Base-by-base conservation (phyloP, 169 alveolate species). In the Cytauxzoon felis region DNA sequence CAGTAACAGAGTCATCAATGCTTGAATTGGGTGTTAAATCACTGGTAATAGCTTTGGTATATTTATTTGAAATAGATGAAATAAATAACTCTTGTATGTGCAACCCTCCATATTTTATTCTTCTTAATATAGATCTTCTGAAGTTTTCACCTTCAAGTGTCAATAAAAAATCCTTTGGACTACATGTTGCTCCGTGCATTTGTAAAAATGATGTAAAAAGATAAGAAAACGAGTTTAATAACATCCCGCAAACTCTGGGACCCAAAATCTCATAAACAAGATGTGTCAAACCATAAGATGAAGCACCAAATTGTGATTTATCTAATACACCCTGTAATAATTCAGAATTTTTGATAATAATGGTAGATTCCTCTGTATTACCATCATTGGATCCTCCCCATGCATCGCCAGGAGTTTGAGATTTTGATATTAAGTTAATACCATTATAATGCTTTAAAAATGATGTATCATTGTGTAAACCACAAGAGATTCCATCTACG, bases 281-380 rank as follows among this genome's bases (percentile, higher is more conserved):
- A 82, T 97, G 99, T 57, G 96, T 91, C 62, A 97, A 67, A 32
- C 99, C 98, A 78, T 91, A 94, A 34, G 95, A 92, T 29, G 96
- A 89, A 26, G 97, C 93, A 40, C 99, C 99, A 43, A 97, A 90
- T 78, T 95, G 97, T 38, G 94, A 90, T 80, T 97, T 97, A 70
- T 96, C 99, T 24, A 97, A 70, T 41, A 95, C 95, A n/a, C 99
- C 99, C 68, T 89, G 90, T 32, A 97, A 75, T 49, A 95, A 82
- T 81, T 95, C 98, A 24, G 97, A 94, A 41, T 94, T 90, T 68
- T 52, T 60, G 21, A 90, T 82, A 6, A 90, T 57, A n/a, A 86
- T 82, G 19, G 65, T 56, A 23, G 76, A 72, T 19, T 91, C 95
- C 54, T 90, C 95, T 24, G 59, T 62, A 40, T 78, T 86, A 18